Evolutionary conservation across 495 filamentous ascomycete genomes (phyloP).

Genomic region (Thozetella sp.): DNA sequence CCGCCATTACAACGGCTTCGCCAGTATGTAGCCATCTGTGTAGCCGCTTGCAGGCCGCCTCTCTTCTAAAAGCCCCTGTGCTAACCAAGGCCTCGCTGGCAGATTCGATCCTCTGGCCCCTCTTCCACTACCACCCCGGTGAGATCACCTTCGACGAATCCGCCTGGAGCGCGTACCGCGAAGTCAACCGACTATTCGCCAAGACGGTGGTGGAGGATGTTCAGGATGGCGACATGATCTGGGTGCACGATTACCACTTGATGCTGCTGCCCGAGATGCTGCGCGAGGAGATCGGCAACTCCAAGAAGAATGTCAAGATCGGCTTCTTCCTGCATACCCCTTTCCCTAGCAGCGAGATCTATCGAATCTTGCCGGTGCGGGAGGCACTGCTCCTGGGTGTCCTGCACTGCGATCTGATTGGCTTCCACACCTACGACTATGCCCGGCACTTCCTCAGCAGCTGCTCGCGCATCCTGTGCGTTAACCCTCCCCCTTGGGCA

Average conservation of each 20-base stretch:
- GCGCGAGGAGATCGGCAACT: slow-evolving; percentile 68
- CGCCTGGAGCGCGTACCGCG: slow-evolving; percentile 82
- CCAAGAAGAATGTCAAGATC: slow-evolving; percentile 80
- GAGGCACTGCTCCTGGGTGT: slow-evolving; percentile 80
- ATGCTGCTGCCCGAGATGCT: slow-evolving; percentile 90
- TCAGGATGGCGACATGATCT: slow-evolving; percentile 80
- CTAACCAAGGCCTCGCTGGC: slow-evolving; percentile 3
- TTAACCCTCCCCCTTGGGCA: background rate
- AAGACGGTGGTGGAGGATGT: slow-evolving; percentile 73
- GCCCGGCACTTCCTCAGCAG: slow-evolving; percentile 86
- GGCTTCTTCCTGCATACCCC: slow-evolving; percentile 96
- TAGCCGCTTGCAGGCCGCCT: background rate
- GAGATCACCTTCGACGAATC: slow-evolving; percentile 90
- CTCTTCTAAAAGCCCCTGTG: background rate
- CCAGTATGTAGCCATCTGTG: slow-evolving; percentile 57
- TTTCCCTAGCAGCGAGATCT: slow-evolving; percentile 91
- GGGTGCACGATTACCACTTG: slow-evolving; percentile 96
- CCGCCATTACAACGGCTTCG: slow-evolving; percentile 84
- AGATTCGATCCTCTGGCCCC: slow-evolving; percentile 95
- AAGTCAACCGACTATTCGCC: slow-evolving; percentile 86
- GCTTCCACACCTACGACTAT: slow-evolving; percentile 96
- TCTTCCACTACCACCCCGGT: slow-evolving; percentile 94
- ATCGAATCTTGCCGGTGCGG: slow-evolving; percentile 84
- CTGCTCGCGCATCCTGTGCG: slow-evolving; percentile 80
- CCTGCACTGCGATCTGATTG: slow-evolving; percentile 82